phyloP scores from a whole-genome alignment of 164 flowering plant genomes.

The Vitis riparia region DNA sequence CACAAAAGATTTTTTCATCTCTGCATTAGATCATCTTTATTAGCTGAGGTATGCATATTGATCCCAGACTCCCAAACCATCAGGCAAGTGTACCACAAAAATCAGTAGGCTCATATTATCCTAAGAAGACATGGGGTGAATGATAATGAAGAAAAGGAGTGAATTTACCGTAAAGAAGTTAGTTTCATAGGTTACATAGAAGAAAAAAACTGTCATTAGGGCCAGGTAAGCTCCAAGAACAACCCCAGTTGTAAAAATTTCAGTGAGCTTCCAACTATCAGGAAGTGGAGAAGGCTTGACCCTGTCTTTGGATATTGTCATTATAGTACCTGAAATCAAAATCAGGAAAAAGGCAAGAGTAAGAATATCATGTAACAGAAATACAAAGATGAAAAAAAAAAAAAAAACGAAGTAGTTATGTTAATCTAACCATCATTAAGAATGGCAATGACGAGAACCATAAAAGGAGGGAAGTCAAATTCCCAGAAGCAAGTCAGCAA shows the following conservation, averaged over 20 bases:
- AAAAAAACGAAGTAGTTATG: not conserved
- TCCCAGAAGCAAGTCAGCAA: slow-evolving; percentile 49
- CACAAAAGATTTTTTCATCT: not conserved
- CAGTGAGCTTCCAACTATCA: slow-evolving; percentile 70
- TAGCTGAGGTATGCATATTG: not conserved
- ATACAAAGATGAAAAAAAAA: not conserved
- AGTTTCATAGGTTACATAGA: slow-evolving; percentile 44
- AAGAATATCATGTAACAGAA: not conserved
- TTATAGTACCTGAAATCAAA: slow-evolving; percentile 54
- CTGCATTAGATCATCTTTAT: not conserved
- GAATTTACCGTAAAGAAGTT: slow-evolving; percentile 47
- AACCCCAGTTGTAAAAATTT: slow-evolving; percentile 66
- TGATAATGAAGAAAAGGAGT: not conserved
- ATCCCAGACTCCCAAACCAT: not conserved
- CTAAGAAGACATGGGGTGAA: not conserved
- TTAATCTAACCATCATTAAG: slow-evolving; percentile 61
- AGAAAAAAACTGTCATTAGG: slow-evolving; percentile 58
- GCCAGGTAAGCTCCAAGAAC: slow-evolving; percentile 61
- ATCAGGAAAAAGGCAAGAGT: slow-evolving; percentile 5
- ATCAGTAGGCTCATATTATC: not conserved
- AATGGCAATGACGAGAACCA: slow-evolving; percentile 71
- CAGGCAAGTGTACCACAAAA: not conserved
- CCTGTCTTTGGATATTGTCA: slow-evolving; percentile 78
- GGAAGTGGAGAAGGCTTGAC: slow-evolving; percentile 74
- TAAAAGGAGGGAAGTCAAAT: slow-evolving; percentile 68